A percentile compares a stretch with the other conserved stretches of the same genome.
Conservation (phyloP, 208 protist species). For the Leishmania tropica region DNA sequence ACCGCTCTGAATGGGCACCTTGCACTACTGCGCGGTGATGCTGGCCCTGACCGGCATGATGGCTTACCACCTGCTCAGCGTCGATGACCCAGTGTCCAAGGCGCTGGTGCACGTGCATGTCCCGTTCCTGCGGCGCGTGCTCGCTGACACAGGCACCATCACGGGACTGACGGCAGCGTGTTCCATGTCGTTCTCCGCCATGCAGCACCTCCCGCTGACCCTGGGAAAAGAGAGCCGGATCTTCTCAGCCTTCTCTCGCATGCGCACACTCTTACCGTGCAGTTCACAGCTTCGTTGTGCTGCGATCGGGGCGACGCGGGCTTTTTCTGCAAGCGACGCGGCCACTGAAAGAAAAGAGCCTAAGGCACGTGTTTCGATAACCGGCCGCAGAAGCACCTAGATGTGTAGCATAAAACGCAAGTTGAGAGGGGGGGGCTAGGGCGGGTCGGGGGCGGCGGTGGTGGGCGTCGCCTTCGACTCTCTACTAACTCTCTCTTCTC, state of each 20-base stretch:
- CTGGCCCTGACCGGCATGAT: slow-evolving; percentile 23
- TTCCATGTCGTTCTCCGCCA: slow-evolving; percentile 22
- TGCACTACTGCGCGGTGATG: slow-evolving; percentile 24
- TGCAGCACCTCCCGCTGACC: slow-evolving; percentile 24
- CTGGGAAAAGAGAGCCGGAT: slow-evolving; percentile 19
- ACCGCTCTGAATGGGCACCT: slow-evolving; percentile 20
- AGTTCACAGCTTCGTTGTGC: not conserved
- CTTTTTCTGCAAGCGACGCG: not conserved
- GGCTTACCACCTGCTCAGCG: slow-evolving; percentile 16
- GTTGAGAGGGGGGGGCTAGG: not conserved
- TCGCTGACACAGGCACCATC: slow-evolving; percentile 21
- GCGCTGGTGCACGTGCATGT: slow-evolving; percentile 18
- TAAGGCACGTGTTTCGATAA: not conserved
- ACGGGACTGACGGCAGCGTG: slow-evolving; percentile 17
- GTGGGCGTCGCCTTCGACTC: not conserved
- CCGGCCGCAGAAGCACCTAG: not conserved
- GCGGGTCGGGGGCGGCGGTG: not conserved
- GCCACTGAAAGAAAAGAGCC: not conserved
- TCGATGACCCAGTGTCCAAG: slow-evolving; percentile 21
- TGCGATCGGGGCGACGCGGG: not conserved
- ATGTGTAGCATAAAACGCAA: not conserved
- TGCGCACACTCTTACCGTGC: not conserved
- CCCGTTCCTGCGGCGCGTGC: slow-evolving; percentile 14
- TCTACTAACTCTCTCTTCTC: not conserved
- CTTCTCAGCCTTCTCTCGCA: slow-evolving; percentile 9